Evolutionary conservation across 768 basidiomycete genomes (phyloP).

Genomic region (Lyophyllum atratum): DNA sequence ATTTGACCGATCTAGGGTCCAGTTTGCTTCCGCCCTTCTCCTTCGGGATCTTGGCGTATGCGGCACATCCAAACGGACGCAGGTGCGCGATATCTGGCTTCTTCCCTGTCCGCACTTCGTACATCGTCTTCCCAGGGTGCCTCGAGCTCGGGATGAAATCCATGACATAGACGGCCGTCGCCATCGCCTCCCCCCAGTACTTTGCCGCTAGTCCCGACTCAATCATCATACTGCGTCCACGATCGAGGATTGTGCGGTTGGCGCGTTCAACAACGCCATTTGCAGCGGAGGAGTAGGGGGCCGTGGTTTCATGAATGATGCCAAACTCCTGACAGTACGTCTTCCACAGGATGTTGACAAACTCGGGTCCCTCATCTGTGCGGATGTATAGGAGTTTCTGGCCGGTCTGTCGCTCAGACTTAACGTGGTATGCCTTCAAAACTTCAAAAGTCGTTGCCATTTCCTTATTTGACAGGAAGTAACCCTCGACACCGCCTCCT

Average conservation of each 20-base stretch:
- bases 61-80: constrained; percentile 14
- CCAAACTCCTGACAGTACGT: neutral
- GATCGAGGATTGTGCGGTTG: neutral
- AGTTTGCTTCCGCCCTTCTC: neutral
- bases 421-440: neutral
- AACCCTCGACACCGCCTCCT: neutral
- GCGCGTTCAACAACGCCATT: neutral
- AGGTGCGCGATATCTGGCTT: constrained; percentile 30
- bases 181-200: constrained; percentile 10
- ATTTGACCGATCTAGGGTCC: constrained; percentile 16
- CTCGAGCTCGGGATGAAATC: constrained; percentile 3
- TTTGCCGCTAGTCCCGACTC: constrained; percentile 20
- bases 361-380: neutral
- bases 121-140: constrained; percentile 12
- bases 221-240: constrained; percentile 6
- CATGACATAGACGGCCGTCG: constrained; percentile 1
- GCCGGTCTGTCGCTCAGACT: neutral
- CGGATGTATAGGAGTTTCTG: neutral
- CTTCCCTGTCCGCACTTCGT: constrained; percentile 13
- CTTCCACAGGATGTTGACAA: neutral
- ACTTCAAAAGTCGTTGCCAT: neutral
- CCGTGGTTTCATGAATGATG: neutral
- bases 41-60: neutral
- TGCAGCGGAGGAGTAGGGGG: neutral
- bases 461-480: constrained; percentile 1